phyloP scores from a whole-genome alignment of 768 basidiomycete species.

The Macrolepiota albuminosa region DNA sequence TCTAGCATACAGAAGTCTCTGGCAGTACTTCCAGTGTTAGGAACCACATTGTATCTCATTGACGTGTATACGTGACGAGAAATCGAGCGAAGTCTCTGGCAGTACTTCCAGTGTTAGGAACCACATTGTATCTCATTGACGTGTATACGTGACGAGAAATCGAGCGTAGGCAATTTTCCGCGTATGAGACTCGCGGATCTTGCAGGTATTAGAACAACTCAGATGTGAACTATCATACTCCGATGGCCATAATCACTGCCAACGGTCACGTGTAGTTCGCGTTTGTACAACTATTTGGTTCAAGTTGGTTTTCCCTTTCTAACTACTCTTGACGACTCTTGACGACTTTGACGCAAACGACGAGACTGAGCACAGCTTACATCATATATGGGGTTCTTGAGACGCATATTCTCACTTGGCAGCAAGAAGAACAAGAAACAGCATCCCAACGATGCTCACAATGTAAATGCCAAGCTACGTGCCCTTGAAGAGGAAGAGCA shows the following conservation, averaged over 20 bases:
- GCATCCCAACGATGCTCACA: conserved; percentile 21
- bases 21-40: conserved; percentile 55
- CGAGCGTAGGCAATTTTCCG: no score
- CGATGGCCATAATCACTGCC: no score
- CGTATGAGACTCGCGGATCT: neutral
- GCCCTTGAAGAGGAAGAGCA: conserved; percentile 45
- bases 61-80: neutral
- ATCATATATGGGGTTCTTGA: conserved; percentile 59
- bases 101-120: conserved; percentile 50
- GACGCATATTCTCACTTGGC: conserved; percentile 64
- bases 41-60: conserved; percentile 25
- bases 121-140: conserved; percentile 19
- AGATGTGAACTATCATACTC: neutral
- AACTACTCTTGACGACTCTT: conserved; percentile 9
- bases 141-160: neutral
- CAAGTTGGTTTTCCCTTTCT: conserved; percentile 27
- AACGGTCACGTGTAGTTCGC: conserved; percentile 27
- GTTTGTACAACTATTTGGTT: conserved; percentile 39
- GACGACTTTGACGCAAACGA: conserved; percentile 12
- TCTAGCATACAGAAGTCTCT: conserved; percentile 79
- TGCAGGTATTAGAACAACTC: neutral
- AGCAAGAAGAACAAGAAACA: conserved; percentile 54
- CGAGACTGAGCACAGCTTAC: conserved; percentile 5
- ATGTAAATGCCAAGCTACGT: conserved; percentile 16
- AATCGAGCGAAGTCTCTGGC: conserved; percentile 53